Conservation (phyloP, 1,284 basidiomycete genomes). For the Puccinia novopanici region DNA sequence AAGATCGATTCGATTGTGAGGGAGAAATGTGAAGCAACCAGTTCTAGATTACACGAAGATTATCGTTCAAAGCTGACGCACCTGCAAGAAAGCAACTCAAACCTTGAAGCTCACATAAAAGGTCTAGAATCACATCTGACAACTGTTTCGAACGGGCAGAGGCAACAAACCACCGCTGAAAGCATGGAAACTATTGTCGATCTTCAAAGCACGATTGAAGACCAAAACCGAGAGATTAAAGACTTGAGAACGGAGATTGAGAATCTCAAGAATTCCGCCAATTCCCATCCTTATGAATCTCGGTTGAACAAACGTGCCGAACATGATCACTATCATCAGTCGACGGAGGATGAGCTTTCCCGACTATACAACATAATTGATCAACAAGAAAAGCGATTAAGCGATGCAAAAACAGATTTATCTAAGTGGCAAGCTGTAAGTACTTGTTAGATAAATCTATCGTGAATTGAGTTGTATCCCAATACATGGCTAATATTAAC, state of each 20-base stretch:
- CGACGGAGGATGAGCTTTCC: conserved; percentile 43
- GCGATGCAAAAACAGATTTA: conserved; percentile 48
- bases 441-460: not conserved
- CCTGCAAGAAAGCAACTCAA: conserved; percentile 33
- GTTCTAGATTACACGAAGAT: conserved; percentile 16
- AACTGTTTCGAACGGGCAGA: conserved; percentile 15
- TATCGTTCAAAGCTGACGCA: conserved; percentile 33
- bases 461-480: not conserved
- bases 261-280: conserved; percentile 4
- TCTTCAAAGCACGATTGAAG: conserved; percentile 47
- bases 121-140: conserved; percentile 34
- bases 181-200: conserved; percentile 50
- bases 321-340: conserved; percentile 45
- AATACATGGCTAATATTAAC: not conserved
- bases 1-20: conserved; percentile 11
- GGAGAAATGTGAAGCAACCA: conserved; percentile 17
- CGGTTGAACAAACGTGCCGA: not conserved
- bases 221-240: conserved; percentile 41
- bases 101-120: conserved; percentile 29
- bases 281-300: conserved; percentile 19
- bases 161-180: conserved; percentile 40
- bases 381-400: conserved; percentile 45
- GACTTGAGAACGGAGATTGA: conserved; percentile 15
- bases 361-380: conserved; percentile 44
- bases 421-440: conserved; percentile 51